Conservation (phyloP, 2,329 filamentous ascomycete species). For the Albophoma yamanashiensis region DNA sequence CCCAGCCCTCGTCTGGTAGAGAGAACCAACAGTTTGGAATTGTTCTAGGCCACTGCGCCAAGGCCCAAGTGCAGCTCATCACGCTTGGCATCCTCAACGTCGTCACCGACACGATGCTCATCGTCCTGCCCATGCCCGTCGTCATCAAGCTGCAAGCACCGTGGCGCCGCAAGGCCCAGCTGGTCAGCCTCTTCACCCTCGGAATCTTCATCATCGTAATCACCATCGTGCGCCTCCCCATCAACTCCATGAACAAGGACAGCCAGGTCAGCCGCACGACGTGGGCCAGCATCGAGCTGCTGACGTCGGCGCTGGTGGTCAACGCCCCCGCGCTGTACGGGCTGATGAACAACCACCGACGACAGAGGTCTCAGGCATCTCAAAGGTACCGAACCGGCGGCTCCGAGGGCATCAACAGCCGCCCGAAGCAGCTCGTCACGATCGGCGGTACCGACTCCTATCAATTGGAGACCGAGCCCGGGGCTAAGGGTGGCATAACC, state of each 20-base stretch:
- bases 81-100: slow-evolving; percentile 22
- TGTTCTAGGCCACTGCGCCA: slow-evolving; percentile 12
- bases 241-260: slow-evolving; percentile 22
- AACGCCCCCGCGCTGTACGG: slow-evolving; percentile 26
- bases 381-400: not conserved
- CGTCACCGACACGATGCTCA: slow-evolving; percentile 18
- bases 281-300: slow-evolving; percentile 27
- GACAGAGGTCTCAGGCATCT: slow-evolving; percentile 1
- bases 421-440: not conserved
- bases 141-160: slow-evolving; percentile 17
- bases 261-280: slow-evolving; percentile 23
- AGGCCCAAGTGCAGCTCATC: slow-evolving; percentile 20
- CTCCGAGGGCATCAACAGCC: too few relatives aligned
- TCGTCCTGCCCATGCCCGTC: slow-evolving; percentile 12
- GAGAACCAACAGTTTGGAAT: not conserved
- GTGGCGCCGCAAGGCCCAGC: slow-evolving; percentile 18
- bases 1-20: not conserved
- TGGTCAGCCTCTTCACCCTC: slow-evolving; percentile 23
- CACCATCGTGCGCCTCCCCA: slow-evolving; percentile 25
- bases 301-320: slow-evolving; percentile 21
- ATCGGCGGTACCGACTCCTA: not conserved
- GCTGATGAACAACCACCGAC: slow-evolving; percentile 17
- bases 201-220: slow-evolving; percentile 27
- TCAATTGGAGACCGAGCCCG: not conserved
- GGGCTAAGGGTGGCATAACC: not conserved